Percentiles rank a stretch among this genome's conserved stretches.
These are phyloP conservation scores for Thalassiosira delicatula DNA, from an alignment of 352 stramenopile genomes.

Conservation along the genomic window DNA sequence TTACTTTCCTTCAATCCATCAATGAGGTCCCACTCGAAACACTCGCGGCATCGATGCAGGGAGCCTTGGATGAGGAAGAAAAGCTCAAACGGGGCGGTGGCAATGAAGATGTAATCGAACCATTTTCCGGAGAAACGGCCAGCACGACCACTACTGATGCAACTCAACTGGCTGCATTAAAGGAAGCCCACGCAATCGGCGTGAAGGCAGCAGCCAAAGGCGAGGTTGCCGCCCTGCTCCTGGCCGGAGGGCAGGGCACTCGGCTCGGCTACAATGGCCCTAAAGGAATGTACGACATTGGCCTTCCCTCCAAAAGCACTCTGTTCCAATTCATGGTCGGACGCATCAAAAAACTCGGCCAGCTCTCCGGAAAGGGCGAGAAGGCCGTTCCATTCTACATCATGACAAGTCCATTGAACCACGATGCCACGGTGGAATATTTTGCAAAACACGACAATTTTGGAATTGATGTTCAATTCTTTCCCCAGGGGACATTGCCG, in stretches of 20 bases:
- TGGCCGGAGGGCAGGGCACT: slow-evolving; percentile 95
- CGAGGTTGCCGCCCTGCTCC: slow-evolving; percentile 92
- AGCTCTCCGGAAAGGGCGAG: slow-evolving; percentile 40
- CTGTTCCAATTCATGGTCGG: slow-evolving; percentile 95
- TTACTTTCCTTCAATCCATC: slow-evolving; percentile 61
- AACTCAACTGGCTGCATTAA: slow-evolving; percentile 46
- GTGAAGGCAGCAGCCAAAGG: slow-evolving; percentile 86
- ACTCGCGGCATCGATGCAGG: slow-evolving; percentile 56
- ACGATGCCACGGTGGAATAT: slow-evolving; percentile 90
- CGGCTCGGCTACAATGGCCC: slow-evolving; percentile 94
- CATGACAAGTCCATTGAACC: slow-evolving; percentile 97
- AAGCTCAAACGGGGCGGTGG: too few relatives aligned
- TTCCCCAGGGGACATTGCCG: slow-evolving; percentile 94
- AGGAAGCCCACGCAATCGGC: slow-evolving; percentile 51
- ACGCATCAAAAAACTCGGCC: slow-evolving; percentile 87
- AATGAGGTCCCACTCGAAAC: slow-evolving; percentile 68
- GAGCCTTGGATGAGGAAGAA: slow-evolving; percentile 61
- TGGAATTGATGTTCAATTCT: slow-evolving; percentile 95
- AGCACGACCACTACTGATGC: slow-evolving; percentile 42
- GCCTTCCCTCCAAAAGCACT: slow-evolving; percentile 89
- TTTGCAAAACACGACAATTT: slow-evolving; percentile 92
- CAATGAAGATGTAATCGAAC: slow-evolving; percentile 51
- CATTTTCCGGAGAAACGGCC: slow-evolving; percentile 40
- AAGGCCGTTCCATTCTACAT: slow-evolving; percentile 88
- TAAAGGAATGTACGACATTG: slow-evolving; percentile 93